Conservation (phyloP, 2,329 filamentous ascomycete genomes). For the Hymenoscyphus infarciens region DNA sequence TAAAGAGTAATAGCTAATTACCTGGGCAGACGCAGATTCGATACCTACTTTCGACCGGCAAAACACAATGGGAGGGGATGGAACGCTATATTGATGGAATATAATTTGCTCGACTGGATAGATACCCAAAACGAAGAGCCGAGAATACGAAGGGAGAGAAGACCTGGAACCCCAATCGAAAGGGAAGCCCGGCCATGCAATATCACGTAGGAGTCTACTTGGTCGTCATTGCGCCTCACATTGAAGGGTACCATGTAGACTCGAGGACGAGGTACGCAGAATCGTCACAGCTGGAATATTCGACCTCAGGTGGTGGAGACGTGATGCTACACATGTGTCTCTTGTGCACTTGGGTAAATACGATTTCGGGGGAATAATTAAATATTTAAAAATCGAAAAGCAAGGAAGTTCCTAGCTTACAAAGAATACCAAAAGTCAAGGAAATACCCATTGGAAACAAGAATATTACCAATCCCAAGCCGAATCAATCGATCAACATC, state of each 20-base stretch:
- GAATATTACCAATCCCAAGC: background rate
- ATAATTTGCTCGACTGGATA: slow-evolving; percentile 29
- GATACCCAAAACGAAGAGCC: background rate
- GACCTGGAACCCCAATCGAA: background rate
- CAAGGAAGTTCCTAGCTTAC: background rate
- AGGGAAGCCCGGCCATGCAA: background rate
- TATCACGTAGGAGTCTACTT: background rate
- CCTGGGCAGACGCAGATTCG: slow-evolving; percentile 51
- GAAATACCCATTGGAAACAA: background rate
- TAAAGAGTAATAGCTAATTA: background rate
- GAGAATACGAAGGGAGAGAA: background rate
- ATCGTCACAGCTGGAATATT: background rate
- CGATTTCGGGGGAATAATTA: background rate
- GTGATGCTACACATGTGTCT: background rate
- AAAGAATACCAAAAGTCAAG: background rate
- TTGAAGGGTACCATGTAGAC: background rate
- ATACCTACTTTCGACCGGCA: slow-evolving; percentile 61
- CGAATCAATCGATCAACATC: background rate
- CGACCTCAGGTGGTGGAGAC: background rate
- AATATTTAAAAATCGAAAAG: background rate
- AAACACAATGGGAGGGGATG: slow-evolving; percentile 63
- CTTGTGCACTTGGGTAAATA: background rate
- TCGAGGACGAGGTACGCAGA: background rate
- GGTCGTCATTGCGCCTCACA: background rate
- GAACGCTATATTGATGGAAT: slow-evolving; percentile 52